Evolutionary conservation across 371 early-diverging fungal species (phyloP).

Genomic region (Coelomomyces lativittatus): DNA sequence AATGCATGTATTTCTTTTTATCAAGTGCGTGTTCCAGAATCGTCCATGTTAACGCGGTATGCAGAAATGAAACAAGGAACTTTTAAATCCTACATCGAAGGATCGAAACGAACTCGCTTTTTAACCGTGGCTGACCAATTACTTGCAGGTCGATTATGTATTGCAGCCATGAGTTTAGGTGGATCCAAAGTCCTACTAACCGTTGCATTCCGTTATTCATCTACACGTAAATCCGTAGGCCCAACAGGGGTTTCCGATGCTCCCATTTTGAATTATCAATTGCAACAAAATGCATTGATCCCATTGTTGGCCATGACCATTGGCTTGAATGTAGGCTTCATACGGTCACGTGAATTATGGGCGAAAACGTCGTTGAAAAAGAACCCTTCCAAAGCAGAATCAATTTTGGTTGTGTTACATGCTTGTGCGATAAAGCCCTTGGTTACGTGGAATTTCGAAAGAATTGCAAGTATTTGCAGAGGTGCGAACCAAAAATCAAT

Average conservation of each 20-base stretch:
- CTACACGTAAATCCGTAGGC: constrained; percentile 45
- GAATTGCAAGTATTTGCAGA: constrained; percentile 34
- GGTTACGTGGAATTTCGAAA: constrained; percentile 48
- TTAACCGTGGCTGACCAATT: constrained; percentile 54
- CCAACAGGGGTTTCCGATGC: constrained; percentile 51
- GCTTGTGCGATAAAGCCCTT: constrained; percentile 58
- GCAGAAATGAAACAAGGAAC: constrained; percentile 46
- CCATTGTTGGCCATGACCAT: constrained; percentile 45
- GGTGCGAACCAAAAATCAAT: no score
- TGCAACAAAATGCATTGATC: constrained; percentile 50
- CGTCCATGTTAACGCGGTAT: constrained; percentile 47
- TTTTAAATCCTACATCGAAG: constrained; percentile 22
- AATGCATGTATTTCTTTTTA: constrained; percentile 6
- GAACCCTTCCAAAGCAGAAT: neutral
- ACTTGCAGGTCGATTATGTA: constrained; percentile 46
- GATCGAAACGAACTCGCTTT: constrained; percentile 44
- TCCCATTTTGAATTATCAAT: constrained; percentile 49
- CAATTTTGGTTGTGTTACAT: constrained; percentile 8
- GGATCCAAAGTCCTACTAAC: constrained; percentile 32
- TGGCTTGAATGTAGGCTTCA: constrained; percentile 46
- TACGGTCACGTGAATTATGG: constrained; percentile 48
- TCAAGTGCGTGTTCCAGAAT: constrained; percentile 37
- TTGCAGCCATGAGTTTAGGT: constrained; percentile 42
- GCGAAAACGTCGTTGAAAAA: constrained; percentile 6
- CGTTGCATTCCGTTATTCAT: constrained; percentile 48